Evolutionary conservation across 2,329 filamentous ascomycete genomes (phyloP), one percentile per base, ranked within the genome.

Genomic region (Colletotrichum filicis): DNA sequence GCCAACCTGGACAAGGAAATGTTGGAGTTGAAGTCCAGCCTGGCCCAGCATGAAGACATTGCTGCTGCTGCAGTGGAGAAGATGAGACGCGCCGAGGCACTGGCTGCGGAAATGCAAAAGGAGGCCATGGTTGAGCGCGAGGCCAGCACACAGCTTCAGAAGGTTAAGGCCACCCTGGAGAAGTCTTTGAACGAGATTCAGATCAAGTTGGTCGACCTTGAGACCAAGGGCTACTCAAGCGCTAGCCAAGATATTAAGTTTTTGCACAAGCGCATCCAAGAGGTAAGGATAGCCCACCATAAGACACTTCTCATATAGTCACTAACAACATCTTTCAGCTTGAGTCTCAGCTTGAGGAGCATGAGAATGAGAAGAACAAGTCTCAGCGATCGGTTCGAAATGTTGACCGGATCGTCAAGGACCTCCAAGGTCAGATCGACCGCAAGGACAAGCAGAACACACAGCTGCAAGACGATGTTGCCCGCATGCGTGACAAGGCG

Each of bases 191-290:
- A 95, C 82, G 96, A 99, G 82, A 88, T 96, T 30, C 96, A 98
- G 83, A 90, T 98, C 66, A 92, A 92, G 79, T 91, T 97, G 68
- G 93, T 99, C 65, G 97, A 98, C 80, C 88, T 98, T 9, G 96
- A 99, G 85, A 98, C 97, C 56, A 98, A 98, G 87, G 95, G 95
- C 66, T 98, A 97, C 84, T 97, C 95, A 24, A 97, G 93, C 76
- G 94, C 94, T 28, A 98, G 95, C 82, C 95, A 98, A 79, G 96
- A 98, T 83, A 94, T 98, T 77, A 93, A 97, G 79, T 98, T 98
- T 86, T 84, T 98, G 79, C 94, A 98, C 83, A 96, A 95, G 79
- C 91, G 96, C 63, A 95, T 99, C 76, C 95, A 98, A 85, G 96
- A 98, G 89, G 95, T 97, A 87, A 89, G 91, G n/a, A 49, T 49